Base-by-base conservation (phyloP, 768 basidiomycete genomes). In the Nidula microcarpa region DNA sequence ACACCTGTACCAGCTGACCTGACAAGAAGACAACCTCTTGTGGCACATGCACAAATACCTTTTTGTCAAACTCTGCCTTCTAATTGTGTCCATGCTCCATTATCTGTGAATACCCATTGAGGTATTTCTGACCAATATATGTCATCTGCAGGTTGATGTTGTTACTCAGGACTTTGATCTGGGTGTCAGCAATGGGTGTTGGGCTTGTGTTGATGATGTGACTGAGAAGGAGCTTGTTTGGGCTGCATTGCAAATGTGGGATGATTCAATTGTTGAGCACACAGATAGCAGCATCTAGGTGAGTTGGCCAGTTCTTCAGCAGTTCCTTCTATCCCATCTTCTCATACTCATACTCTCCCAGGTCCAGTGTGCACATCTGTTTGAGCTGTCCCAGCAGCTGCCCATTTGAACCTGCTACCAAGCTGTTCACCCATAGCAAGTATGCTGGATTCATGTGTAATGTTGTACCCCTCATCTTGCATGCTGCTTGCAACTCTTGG, bases 361-460 rank as follows among this genome's bases (percentile, higher is more conserved):
- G 33, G 1, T 64, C 59, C 1, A 72, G 74, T 11, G 65, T 62
- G 37, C 73, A 74, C 4, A 75, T 47, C 0, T 63, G 44, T 17
- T 58, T 58, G 1, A 76, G 54, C 0, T 56, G 11, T 5, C 59
- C 47, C 0, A 75, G 55, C 0, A 76, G 56, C 0, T 65, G 37
- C 6, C 58, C 60, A 55, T 77, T 76, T 9, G 45, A 9, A n/a
- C 45, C 45, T 18, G 8, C 45, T 9, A 46, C 17, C 8, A 46
- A 17, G 8, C 73, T 67, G 46, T 75, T 75, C 11, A 74, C 55
- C 75, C 74, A 77, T 4, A 72, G 74, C 6, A 71, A 60, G 49
- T 76, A 76, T 1, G 68, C 68, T 11, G 71, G 37, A 0, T 58
- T 53, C 0, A 67, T 55, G 8, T 66, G 55, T 2, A 59, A 53